Evolutionary conservation across 306 rosid species (phyloP), one percentile per base, ranked within the genome.

Genomic region (Phaseolus lunatus): DNA sequence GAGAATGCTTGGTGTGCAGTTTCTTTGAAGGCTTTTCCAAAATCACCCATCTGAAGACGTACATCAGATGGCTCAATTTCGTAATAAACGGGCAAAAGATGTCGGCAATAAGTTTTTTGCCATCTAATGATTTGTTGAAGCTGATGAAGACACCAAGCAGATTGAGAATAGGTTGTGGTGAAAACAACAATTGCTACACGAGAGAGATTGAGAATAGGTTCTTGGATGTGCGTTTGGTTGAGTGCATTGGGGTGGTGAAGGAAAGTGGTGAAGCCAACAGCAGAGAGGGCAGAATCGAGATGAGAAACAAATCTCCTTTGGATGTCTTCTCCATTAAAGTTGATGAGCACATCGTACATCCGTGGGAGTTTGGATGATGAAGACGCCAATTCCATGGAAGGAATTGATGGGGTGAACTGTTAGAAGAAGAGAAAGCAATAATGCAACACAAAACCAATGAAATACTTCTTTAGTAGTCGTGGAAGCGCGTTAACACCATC

Each of bases 51-150:
- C 22, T 47, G 77, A 2, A 3, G n/a, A 22, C 83, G 72, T 2
- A 77, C 23, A 10, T 14, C 14, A 0, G 61, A 24, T 0, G 79
- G 82, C 0, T 54, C 22, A n/a, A 77, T 59, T 0, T 7, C 0
- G 14, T 65, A 56, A 13, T 77, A 77, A 23, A 82, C 1, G 0
- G 85, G 81, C 0, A 82, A 0, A 62, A 82, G 72, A 0, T 45
- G 1, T 9, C 57, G 85, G 3, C 29, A 57, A 37, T 0, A 7
- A 4, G 10, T 65, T 9, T 9, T 0, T 1, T 1, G 41, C 19
- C 79, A 65, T 5, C 56, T 22, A 29, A 77, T 45, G 18, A 72
- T 64, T 5, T 56, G 15, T 9, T 1, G 33, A 7, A 72, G 70
- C 0, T 45, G 18, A 3, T 15, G 5, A 45, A 45, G 52, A 45